Base-by-base conservation (phyloP, 306 rosid genomes). In the Sindora glabra region DNA sequence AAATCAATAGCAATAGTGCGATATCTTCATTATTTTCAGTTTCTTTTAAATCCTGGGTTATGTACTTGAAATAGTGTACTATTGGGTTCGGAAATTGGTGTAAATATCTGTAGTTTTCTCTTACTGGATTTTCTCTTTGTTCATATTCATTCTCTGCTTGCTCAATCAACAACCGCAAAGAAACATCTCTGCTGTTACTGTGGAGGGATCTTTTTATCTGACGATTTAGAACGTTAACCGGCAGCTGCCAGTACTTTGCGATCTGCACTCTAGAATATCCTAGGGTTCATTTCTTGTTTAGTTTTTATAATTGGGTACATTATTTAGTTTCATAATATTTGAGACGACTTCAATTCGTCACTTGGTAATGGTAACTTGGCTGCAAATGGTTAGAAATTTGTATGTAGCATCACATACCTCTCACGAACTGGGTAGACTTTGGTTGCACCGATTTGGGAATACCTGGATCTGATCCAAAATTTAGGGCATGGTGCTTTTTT, bases 381-480 rank as follows among this genome's bases (percentile, higher is more conserved):
- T 29, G 34, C 8, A 29, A 4, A 1, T 4, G 34, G 34, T 4
- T 6, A n/a, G n/a, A 9, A 29, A 9, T 19, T 3, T 55, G 47
- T 68, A 23, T 27, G 5, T 70, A 24, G 24, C 27, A 19, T 5
- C 14, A 5, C 17, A 11, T n/a, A 3, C 9, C 3, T 26, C 5
- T 25, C 14, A 3, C 40, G n/a, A 8, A 19, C 25, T 59, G 33
- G 24, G 11, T 9, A 26, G 59, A n/a, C 46, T 65, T 25, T 37
- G 15, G 27, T 24, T 42, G 29, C 42, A 23, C 33, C 0, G 11
- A 29, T 2, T 34, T 19, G 24, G 24, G 64, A 13, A 19, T 16
- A 27, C 53, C 44, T 52, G 40, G 56, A 23, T 69, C 38, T 24
- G 65, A 13, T 55, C 5, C 22, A 62, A 58, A 21, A 13, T 63